These are phyloP conservation scores for Metarhizium anisopliae DNA, from an alignment of 2,329 filamentous ascomycete genomes.

Conservation along the genomic window DNA sequence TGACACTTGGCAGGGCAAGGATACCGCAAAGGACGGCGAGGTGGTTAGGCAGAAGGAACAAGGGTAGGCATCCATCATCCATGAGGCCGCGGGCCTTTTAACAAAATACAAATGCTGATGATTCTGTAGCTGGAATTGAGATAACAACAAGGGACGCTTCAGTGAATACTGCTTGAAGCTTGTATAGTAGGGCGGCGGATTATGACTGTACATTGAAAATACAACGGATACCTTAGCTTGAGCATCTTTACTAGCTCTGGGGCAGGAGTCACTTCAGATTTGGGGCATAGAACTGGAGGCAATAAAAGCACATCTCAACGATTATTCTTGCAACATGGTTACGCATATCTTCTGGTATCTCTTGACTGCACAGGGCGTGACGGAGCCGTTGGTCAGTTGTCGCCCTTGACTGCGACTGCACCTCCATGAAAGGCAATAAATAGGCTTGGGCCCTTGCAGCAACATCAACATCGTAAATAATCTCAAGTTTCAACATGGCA, in stretches of 20 bases:
- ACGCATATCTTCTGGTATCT: background rate
- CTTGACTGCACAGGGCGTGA: background rate
- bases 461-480: no score
- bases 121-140: conserved; percentile 7
- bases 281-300: background rate
- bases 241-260: background rate
- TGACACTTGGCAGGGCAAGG: conserved; percentile 48
- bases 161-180: background rate
- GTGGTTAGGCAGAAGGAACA: conserved; percentile 71
- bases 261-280: background rate
- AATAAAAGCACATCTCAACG: background rate
- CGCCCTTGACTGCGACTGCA: background rate
- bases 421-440: background rate
- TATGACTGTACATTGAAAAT: conserved; percentile 2
- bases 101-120: background rate
- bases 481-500: no score
- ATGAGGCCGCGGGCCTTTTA: no score
- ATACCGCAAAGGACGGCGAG: conserved; percentile 55
- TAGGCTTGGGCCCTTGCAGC: background rate
- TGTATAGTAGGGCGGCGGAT: conserved; percentile 4
- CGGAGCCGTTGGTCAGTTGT: background rate
- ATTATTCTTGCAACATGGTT: background rate
- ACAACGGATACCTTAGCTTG: background rate
- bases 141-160: background rate
- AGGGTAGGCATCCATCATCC: conserved; percentile 45